Conservation (phyloP, 257 asterid species). For the Solanum tarijense region DNA sequence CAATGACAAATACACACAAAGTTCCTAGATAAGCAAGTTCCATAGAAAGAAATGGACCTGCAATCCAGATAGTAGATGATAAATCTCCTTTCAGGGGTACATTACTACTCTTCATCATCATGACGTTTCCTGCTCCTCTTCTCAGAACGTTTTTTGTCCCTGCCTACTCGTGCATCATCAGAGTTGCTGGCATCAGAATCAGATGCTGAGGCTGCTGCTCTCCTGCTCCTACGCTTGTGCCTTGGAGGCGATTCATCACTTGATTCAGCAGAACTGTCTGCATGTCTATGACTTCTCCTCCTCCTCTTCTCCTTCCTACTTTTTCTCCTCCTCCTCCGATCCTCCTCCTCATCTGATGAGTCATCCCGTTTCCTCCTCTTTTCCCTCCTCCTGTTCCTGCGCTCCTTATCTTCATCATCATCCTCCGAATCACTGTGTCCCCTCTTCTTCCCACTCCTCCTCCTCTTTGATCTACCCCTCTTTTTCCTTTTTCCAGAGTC, state of each 20-base stretch:
- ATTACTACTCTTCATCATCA: conserved; percentile 28
- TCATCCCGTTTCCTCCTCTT: conserved; percentile 44
- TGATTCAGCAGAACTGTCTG: conserved; percentile 28
- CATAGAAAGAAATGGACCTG: neutral
- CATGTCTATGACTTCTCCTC: conserved; percentile 49
- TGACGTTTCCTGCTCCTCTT: conserved; percentile 58
- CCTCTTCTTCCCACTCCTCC: conserved; percentile 43
- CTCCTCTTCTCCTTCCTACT: conserved; percentile 54
- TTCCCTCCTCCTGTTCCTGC: conserved; percentile 37
- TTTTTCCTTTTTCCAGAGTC: conserved; percentile 26
- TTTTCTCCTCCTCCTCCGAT: conserved; percentile 36
- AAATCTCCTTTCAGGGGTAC: neutral
- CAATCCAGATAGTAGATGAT: neutral
- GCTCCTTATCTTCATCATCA: conserved; percentile 33
- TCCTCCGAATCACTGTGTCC: conserved; percentile 36
- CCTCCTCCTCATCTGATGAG: conserved; percentile 37
- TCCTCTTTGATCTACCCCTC: conserved; percentile 55
- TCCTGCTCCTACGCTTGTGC: conserved; percentile 50
- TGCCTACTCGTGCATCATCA: conserved; percentile 60
- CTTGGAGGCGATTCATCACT: conserved; percentile 52
- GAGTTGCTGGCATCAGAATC: conserved; percentile 46
- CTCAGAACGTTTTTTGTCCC: conserved; percentile 59
- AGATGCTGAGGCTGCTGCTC: conserved; percentile 16
- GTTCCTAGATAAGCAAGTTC: neutral
- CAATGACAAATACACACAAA: neutral